Evolutionary conservation across 1,284 basidiomycete genomes (phyloP), one percentile per base, ranked within the genome.

Genomic region (Naganishia liquefaciens): DNA sequence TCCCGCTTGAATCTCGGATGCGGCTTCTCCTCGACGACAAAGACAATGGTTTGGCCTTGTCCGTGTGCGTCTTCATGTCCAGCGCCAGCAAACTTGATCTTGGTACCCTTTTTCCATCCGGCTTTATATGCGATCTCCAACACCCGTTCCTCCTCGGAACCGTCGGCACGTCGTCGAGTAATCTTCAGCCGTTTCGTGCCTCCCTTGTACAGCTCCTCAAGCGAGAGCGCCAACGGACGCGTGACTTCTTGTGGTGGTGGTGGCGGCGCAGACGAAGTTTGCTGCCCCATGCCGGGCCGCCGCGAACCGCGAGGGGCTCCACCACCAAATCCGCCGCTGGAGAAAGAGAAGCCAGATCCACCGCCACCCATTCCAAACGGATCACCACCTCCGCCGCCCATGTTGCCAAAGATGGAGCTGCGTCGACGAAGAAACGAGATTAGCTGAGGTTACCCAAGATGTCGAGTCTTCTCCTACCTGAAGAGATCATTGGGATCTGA

Each of bases 201-300:
- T 37, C 96, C 96, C 52, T 82, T 83, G 80, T 91, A 95, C n/a
- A 99, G 84, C 55, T 99, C 95, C 72, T 93, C 87, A 6, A 99
- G 83, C 0, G 93, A 86, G 33, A 96, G 82, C 68, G 91, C 91
- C 66, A 98, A 85, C 0, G 92, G 92, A 66, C 88, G 88, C 28
- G 84, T 86, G 75, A 93, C 88, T 79, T 93, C 92, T 25, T 82
- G 82, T 1, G 76, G 74, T 40, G 76, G 76, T 43, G 78, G 67
- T 37, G 78, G 68, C 62, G 76, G 72, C 5, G 84, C 77, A 49
- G 82, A 77, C 46, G 77, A 66, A 19, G 67, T 62, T 44, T 70
- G 70, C 2, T 17, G 68, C 15, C 47, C 52, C 46, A 51, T 42
- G 54, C 55, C 53, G 37, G 63, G 63, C 61, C 74, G 69, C 52